Conservation (phyloP, 169 alveolate genomes). For the Besnoitia besnoiti region DNA sequence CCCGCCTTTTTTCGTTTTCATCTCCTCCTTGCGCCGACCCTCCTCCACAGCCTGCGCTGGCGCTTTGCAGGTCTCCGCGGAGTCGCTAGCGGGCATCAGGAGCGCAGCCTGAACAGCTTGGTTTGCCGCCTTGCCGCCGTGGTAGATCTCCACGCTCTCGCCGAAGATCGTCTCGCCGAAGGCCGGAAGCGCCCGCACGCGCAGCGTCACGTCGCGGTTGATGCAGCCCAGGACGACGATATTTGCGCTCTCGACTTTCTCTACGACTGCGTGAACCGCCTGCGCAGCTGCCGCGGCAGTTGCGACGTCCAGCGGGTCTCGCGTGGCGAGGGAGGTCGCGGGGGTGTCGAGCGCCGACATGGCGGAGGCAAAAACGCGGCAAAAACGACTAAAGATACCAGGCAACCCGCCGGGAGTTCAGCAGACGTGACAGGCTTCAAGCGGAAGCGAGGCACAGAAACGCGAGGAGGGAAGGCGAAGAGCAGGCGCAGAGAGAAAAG, state of each 20-base stretch:
- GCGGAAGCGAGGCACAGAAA: too few relatives aligned
- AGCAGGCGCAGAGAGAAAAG: too few relatives aligned
- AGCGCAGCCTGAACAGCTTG: constrained; percentile 72
- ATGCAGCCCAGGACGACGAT: constrained; percentile 68
- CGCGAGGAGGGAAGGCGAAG: too few relatives aligned
- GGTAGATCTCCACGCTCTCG: constrained; percentile 17
- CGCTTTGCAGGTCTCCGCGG: background rate
- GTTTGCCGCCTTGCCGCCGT: constrained; percentile 74
- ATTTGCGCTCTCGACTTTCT: constrained; percentile 32
- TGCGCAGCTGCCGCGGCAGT: background rate
- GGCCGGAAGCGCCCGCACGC: constrained; percentile 58
- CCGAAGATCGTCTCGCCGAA: constrained; percentile 71
- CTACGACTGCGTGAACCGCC: background rate
- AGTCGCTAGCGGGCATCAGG: background rate
- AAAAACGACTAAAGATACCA: too few relatives aligned
- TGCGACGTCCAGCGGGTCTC: background rate
- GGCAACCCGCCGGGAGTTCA: too few relatives aligned
- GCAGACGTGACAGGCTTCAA: too few relatives aligned
- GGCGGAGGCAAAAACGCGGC: too few relatives aligned
- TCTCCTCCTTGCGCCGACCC: background rate
- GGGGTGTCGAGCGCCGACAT: constrained; percentile 28
- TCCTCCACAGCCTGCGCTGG: background rate
- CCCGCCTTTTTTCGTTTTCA: background rate
- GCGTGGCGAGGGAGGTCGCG: constrained; percentile 18
- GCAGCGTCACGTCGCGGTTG: constrained; percentile 59